A percentile compares a stretch with the other conserved stretches of the same genome.
Conservation (phyloP, 2,329 filamentous ascomycete genomes). For the Truncatella angustata region DNA sequence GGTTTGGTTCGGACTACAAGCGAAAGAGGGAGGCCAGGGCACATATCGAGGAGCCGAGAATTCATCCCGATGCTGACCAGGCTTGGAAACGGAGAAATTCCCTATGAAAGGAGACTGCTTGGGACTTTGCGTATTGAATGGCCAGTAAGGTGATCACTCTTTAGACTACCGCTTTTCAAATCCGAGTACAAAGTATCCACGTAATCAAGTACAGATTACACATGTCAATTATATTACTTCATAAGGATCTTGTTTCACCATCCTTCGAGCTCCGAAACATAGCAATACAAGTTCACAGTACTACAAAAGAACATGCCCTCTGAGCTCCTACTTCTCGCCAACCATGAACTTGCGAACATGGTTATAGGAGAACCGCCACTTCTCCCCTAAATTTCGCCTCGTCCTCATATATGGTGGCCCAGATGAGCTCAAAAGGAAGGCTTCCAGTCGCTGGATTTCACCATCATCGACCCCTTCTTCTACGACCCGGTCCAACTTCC, state of each 20-base stretch:
- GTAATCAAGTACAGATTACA: too few relatives aligned
- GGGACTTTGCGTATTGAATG: background rate
- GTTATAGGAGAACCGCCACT: background rate
- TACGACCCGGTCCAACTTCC: slow-evolving; percentile 56
- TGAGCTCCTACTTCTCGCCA: too few relatives aligned
- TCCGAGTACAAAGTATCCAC: too few relatives aligned
- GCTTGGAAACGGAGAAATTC: slow-evolving; percentile 17
- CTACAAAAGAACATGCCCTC: too few relatives aligned
- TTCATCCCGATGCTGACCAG: slow-evolving; percentile 36
- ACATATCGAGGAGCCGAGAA: slow-evolving; percentile 36
- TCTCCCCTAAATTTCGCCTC: background rate
- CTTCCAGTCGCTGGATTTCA: slow-evolving; percentile 52
- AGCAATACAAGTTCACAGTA: too few relatives aligned
- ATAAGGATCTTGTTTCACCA: too few relatives aligned
- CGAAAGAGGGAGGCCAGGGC: slow-evolving; percentile 43
- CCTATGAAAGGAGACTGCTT: background rate
- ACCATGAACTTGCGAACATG: background rate
- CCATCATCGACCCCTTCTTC: slow-evolving; percentile 45
- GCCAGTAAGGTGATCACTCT: background rate
- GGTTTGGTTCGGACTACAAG: slow-evolving; percentile 44
- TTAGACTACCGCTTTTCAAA: too few relatives aligned
- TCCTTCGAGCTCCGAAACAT: too few relatives aligned
- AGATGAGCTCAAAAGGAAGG: slow-evolving; percentile 18
- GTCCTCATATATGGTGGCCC: background rate
- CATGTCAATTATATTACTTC: too few relatives aligned